These are phyloP conservation scores for Przewalskia tangutica DNA, from an alignment of 257 asterid genomes.

Conservation along the genomic window DNA sequence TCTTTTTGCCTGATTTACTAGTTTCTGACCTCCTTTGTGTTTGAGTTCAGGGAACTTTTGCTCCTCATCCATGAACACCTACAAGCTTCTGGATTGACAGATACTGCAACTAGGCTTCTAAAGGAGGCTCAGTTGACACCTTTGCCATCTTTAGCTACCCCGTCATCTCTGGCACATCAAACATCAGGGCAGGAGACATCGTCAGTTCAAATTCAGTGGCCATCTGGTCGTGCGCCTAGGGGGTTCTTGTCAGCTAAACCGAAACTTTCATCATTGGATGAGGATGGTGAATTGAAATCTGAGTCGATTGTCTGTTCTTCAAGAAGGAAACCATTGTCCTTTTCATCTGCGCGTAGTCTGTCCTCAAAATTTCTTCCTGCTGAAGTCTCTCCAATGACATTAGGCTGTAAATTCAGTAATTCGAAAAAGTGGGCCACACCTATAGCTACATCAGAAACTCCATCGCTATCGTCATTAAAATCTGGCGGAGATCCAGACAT, in stretches of 20 bases:
- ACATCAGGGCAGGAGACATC: slow-evolving; percentile 57
- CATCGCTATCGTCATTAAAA: slow-evolving; percentile 36
- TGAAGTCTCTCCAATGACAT: slow-evolving; percentile 39
- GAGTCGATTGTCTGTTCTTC: slow-evolving; percentile 39
- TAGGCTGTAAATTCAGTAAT: slow-evolving; percentile 28
- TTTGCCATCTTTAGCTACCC: slow-evolving; percentile 79
- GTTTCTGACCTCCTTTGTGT: slow-evolving; percentile 2
- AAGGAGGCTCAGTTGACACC: slow-evolving; percentile 90
- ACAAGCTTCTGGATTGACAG: slow-evolving; percentile 78
- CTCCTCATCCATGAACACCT: slow-evolving; percentile 91
- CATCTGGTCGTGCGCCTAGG: slow-evolving; percentile 60
- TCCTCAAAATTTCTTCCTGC: slow-evolving; percentile 26
- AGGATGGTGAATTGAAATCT: slow-evolving; percentile 33
- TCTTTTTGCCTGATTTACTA: neutral
- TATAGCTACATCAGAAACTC: slow-evolving; percentile 38
- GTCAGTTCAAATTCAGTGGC: slow-evolving; percentile 75
- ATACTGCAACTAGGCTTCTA: slow-evolving; percentile 62
- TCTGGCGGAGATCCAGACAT: slow-evolving; percentile 40
- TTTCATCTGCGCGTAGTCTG: slow-evolving; percentile 32
- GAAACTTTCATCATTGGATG: slow-evolving; percentile 29
- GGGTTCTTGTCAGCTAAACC: slow-evolving; percentile 68
- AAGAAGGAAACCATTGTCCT: slow-evolving; percentile 40
- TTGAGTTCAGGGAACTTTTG: slow-evolving; percentile 70
- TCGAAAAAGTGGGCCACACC: slow-evolving; percentile 27
- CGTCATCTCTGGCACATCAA: slow-evolving; percentile 77